These are phyloP conservation scores for Sporothrix globosa DNA, from an alignment of 2,329 filamentous ascomycete species.

Conservation along the genomic window DNA sequence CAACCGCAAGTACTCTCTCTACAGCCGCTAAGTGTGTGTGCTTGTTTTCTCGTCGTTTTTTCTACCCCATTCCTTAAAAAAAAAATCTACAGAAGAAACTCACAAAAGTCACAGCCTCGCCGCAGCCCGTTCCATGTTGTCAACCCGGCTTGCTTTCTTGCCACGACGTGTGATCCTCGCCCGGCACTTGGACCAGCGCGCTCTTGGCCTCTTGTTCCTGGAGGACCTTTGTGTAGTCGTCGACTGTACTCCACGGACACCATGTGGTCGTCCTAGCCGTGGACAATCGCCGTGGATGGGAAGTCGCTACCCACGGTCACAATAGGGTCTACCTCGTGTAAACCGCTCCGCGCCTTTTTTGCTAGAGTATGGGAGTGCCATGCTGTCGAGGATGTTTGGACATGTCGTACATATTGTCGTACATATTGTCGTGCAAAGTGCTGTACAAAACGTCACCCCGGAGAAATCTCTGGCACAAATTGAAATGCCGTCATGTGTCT, in stretches of 20 bases:
- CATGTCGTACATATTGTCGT: too few species aligned
- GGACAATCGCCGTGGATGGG: not conserved
- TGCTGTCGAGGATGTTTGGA: too few species aligned
- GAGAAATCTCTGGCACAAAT: too few species aligned
- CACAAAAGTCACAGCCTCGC: conserved; percentile 19
- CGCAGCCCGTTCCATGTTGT: conserved; percentile 14
- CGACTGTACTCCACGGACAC: not conserved
- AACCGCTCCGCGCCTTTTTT: not conserved
- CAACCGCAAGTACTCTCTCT: too few species aligned
- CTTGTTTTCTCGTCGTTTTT: too few species aligned
- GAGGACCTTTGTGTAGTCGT: not conserved
- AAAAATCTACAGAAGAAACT: not conserved
- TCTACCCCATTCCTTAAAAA: too few species aligned
- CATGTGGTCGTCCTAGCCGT: not conserved
- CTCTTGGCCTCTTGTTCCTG: not conserved
- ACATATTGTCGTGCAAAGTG: too few species aligned
- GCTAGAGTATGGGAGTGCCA: too few species aligned
- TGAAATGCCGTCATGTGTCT: too few species aligned
- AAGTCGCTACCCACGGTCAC: not conserved
- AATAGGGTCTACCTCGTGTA: not conserved
- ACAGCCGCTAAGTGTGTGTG: too few species aligned
- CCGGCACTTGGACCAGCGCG: not conserved
- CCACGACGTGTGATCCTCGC: conserved; percentile 5
- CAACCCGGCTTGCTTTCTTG: not conserved
- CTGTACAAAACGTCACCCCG: too few species aligned